Evolutionary conservation across 2,329 filamentous ascomycete genomes (phyloP), one percentile per base, ranked within the genome.

Genomic region (Purpureocillium lavendulum): DNA sequence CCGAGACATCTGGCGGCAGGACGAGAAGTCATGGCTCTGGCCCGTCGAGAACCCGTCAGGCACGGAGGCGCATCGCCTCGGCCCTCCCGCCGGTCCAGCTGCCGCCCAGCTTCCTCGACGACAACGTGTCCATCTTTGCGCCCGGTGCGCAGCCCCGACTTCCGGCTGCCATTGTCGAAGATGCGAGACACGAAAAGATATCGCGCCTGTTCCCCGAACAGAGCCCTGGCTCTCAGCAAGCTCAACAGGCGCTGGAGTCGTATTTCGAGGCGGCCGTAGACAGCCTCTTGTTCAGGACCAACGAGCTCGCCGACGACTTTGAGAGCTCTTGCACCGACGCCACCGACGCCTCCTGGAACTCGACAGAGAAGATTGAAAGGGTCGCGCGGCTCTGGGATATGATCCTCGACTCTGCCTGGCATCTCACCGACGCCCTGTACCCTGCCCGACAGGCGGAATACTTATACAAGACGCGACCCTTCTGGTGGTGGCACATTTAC

Each of bases 31-130:
- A 54, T 14, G 39, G 50, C 3, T 41, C 50, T 7, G 43, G 48
- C 30, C 49, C 53, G 21, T 35, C 52, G 50, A 59, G 56, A 45
- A 54, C 48, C 40, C 57, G 60, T 24, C 50, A 54, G 37, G 45
- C 57, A 40, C 55, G 61, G 38, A 55, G 55, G 38, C 49, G 56
- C 32, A 53, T 51, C 26, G 57, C 60, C 28, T 58, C 63, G 18
- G 62, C 64, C 33, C 48, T 77, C 10, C 74, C 74, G n/a, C 63
- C 67, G 3, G 60, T 76, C 16, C 62, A 69, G 36, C 59, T 84
- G 12, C 77, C 80, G 1, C 57, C 66, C 40, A 71, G 67, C 57
- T 84, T 84, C 45, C 57, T 77, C 39, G 59, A 70, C 30, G 56
- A 62, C 15, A 73, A 73, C 40, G 67, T 84, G 30, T 53, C 44